Evolutionary conservation across 176 grass and related monocot genomes (phyloP).

Genomic region (Juncus inflexus): DNA sequence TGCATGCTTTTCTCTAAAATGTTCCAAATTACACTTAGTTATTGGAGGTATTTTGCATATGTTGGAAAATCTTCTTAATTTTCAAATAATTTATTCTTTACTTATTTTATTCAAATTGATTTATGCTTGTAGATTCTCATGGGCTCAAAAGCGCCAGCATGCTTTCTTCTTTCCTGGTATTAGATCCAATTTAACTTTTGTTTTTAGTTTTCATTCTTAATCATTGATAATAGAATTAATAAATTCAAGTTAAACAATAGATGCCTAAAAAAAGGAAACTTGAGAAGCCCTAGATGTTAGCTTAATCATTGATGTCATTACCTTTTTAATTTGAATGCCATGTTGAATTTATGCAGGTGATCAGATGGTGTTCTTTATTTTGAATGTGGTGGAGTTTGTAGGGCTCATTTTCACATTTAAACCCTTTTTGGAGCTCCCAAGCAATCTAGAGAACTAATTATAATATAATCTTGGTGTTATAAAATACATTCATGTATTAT

Average conservation of each 20-base stretch:
- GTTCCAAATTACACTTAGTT: no score
- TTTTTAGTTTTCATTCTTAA: not conserved
- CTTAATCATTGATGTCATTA: not conserved
- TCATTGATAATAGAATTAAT: not conserved
- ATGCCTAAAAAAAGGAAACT: not conserved
- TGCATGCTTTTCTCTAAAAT: no score
- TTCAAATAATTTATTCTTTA: no score
- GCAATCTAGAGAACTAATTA: not conserved
- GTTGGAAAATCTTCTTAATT: no score
- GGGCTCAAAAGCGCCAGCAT: slow-evolving; percentile 57
- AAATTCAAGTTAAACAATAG: not conserved
- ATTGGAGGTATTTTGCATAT: no score
- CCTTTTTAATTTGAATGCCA: not conserved
- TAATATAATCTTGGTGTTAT: not conserved
- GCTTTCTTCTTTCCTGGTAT: slow-evolving; percentile 53
- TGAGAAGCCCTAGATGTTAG: not conserved
- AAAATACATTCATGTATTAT: not conserved
- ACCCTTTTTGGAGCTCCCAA: slow-evolving; percentile 37
- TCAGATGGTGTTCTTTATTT: slow-evolving; percentile 64
- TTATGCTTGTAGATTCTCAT: slow-evolving; percentile 47
- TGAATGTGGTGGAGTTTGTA: slow-evolving; percentile 44
- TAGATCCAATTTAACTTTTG: not conserved
- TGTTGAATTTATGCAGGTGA: slow-evolving; percentile 39
- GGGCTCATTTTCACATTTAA: slow-evolving; percentile 63
- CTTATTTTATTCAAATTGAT: no score